Evolutionary conservation across 805 yeast genomes (phyloP).

Genomic region (Nakazawaea siamensis): DNA sequence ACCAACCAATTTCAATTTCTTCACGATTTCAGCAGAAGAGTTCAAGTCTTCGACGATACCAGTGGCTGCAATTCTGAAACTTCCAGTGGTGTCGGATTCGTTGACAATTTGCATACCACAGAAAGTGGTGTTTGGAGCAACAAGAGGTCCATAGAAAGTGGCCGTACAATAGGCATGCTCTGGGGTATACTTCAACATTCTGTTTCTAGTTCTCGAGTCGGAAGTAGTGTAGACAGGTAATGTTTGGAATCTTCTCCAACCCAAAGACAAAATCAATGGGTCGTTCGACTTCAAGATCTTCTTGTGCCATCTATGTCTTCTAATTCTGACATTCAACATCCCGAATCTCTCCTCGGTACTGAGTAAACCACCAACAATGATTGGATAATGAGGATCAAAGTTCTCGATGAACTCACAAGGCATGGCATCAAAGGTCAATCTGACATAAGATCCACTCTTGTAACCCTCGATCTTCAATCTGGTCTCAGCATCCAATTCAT

Average conservation of each 20-base stretch:
- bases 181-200: conserved; percentile 97
- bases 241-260: conserved; percentile 98
- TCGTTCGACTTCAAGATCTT: conserved; percentile 92
- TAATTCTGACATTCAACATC: conserved; percentile 82
- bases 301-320: conserved; percentile 99
- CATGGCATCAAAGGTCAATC: conserved; percentile 69
- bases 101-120: conserved; percentile 91
- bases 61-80: conserved; percentile 93
- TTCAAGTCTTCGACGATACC: conserved; percentile 94
- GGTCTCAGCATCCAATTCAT: conserved; percentile 65
- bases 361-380: conserved; percentile 83
- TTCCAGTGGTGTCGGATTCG: conserved; percentile 73
- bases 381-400: conserved; percentile 78
- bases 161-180: conserved; percentile 97
- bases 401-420: conserved; percentile 89
- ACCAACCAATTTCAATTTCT: conserved; percentile 92
- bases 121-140: conserved; percentile 95
- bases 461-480: conserved; percentile 83
- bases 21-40: conserved; percentile 83
- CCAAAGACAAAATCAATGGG: conserved; percentile 86
- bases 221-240: conserved; percentile 92
- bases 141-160: conserved; percentile 93
- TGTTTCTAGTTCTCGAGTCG: conserved; percentile 94
- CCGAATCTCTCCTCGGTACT: conserved; percentile 93
- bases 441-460: conserved; percentile 90